Percentiles rank a stretch among this genome's conserved stretches.
Evolutionary conservation across 257 asterid species (phyloP).

Genomic region (Salvia splendens): DNA sequence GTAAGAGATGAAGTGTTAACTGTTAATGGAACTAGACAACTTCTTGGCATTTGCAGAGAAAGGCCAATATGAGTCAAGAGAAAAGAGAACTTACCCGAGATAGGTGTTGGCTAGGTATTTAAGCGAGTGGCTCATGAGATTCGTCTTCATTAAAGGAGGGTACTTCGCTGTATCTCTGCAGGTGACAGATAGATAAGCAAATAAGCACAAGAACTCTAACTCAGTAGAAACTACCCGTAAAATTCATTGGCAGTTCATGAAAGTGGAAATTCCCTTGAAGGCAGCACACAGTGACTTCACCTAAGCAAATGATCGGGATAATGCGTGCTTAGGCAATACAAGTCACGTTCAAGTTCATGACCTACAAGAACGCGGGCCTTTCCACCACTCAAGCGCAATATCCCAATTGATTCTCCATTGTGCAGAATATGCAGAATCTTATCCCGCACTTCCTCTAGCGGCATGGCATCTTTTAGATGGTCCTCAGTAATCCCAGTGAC

Average conservation of each 20-base stretch:
- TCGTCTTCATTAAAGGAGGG: constrained; percentile 63
- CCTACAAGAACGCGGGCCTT: constrained; percentile 57
- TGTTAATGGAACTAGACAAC: constrained; percentile 9
- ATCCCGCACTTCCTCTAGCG: constrained; percentile 50
- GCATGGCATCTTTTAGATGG: constrained; percentile 54
- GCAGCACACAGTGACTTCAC: constrained; percentile 36
- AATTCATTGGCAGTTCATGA: constrained; percentile 17
- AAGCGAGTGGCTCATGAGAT: constrained; percentile 59
- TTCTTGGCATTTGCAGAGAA: not conserved
- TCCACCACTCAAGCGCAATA: constrained; percentile 43
- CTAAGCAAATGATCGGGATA: constrained; percentile 59
- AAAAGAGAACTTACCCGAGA: constrained; percentile 51
- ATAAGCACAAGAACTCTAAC: not conserved
- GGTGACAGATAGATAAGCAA: constrained; percentile 9
- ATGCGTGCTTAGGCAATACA: constrained; percentile 44
- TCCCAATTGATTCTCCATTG: constrained; percentile 51
- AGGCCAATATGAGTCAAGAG: not conserved
- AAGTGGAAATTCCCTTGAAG: constrained; percentile 22
- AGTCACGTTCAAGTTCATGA: constrained; percentile 46
- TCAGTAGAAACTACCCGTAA: not conserved
- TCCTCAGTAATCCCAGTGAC: constrained; percentile 57
- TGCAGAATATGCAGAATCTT: constrained; percentile 49
- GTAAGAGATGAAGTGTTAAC: too few species aligned
- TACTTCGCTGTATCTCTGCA: constrained; percentile 60
- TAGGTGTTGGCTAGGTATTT: constrained; percentile 54